Conservation (phyloP, 768 basidiomycete species). For the Scleroderma bovista region DNA sequence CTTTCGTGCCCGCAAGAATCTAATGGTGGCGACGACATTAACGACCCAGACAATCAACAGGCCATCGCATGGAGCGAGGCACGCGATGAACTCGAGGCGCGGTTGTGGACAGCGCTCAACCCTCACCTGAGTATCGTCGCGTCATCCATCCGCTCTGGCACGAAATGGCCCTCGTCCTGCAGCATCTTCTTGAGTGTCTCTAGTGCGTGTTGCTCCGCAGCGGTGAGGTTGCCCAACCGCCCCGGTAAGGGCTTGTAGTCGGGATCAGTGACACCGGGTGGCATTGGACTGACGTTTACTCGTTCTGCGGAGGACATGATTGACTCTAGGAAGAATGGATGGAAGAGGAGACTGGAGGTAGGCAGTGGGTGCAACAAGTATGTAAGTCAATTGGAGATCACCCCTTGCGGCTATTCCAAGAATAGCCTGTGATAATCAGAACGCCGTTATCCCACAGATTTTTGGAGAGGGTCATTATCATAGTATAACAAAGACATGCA, state of each 20-base stretch:
- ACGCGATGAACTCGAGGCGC: conserved; percentile 11
- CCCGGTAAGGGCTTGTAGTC: conserved; percentile 67
- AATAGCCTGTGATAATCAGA: too few species aligned
- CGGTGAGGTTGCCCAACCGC: conserved; percentile 71
- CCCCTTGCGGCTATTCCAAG: too few species aligned
- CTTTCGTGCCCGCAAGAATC: conserved; percentile 90
- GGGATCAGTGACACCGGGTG: conserved; percentile 55
- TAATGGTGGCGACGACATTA: conserved; percentile 21
- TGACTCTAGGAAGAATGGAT: neutral
- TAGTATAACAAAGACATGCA: neutral
- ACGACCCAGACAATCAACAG: neutral
- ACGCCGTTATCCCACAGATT: too few species aligned
- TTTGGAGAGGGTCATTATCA: neutral
- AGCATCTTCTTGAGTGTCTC: conserved; percentile 64
- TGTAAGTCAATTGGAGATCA: neutral
- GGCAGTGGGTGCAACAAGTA: too few species aligned
- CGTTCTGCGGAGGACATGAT: conserved; percentile 29
- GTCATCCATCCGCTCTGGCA: conserved; percentile 65
- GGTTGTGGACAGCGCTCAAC: neutral
- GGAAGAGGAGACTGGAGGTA: neutral
- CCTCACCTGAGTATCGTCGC: conserved; percentile 59
- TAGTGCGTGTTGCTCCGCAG: conserved; percentile 56
- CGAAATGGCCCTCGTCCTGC: conserved; percentile 53
- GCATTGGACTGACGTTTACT: conserved; percentile 52
- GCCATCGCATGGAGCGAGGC: conserved; percentile 1